Conservation (phyloP, 2,329 filamentous ascomycete genomes). For the Elsinoe arachidis region DNA sequence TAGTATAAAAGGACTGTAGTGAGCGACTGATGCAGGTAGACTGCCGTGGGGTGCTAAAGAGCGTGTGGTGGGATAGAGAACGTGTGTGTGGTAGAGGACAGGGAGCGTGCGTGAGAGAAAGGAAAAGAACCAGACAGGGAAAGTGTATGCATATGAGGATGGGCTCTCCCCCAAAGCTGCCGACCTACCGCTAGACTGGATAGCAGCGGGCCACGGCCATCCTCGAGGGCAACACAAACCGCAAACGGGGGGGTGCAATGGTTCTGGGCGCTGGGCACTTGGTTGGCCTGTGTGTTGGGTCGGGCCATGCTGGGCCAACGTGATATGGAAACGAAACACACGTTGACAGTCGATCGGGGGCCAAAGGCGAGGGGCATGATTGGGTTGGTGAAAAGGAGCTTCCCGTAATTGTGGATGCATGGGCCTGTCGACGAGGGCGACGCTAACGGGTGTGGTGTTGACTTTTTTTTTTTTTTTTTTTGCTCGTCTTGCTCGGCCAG, state of each 20-base stretch:
- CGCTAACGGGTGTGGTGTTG: conserved; percentile 11
- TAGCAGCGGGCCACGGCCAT: not conserved
- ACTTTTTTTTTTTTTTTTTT: conserved; percentile 9
- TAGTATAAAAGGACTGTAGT: conserved; percentile 5
- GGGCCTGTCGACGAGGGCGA: conserved; percentile 9
- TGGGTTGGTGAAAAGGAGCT: conserved; percentile 9
- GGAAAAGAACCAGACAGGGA: not conserved
- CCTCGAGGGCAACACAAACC: not conserved
- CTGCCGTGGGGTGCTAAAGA: conserved; percentile 13
- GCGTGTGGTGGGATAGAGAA: conserved; percentile 6
- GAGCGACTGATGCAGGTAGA: conserved; percentile 13
- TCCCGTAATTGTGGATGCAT: conserved; percentile 11
- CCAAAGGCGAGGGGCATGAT: not conserved
- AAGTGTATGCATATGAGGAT: not conserved
- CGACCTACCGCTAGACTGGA: conserved; percentile 4
- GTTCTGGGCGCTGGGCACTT: conserved; percentile 6
- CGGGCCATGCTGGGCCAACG: conserved; percentile 11
- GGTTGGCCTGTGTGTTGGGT: not conserved
- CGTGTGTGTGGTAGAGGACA: not conserved
- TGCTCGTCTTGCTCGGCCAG: not conserved
- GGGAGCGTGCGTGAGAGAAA: conserved; percentile 5
- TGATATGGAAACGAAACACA: conserved; percentile 12
- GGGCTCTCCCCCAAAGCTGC: not conserved
- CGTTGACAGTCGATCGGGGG: conserved; percentile 2
- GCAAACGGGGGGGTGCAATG: not conserved